Evolutionary conservation across 2,329 filamentous ascomycete species (phyloP), one percentile per base, ranked within the genome.

Genomic region (Ophiostoma sp.): DNA sequence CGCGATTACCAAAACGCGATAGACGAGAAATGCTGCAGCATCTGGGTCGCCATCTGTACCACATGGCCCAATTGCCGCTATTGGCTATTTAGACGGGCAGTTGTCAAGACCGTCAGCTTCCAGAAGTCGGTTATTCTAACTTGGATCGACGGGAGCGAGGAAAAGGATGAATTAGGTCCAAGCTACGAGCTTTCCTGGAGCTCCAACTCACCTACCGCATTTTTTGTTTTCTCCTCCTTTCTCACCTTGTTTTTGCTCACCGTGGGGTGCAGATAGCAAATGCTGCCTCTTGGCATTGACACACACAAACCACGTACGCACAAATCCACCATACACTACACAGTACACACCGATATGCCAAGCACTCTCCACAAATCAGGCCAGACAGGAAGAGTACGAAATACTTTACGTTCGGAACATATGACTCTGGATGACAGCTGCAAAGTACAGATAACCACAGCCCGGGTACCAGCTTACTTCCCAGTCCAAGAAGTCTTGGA

Each of bases 191-290:
- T 63, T 61, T 31, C 17, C 8, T 8, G 31, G 17, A 42, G 33
- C 61, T 42, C 1, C 36, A 11, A 22, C 36, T 42, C 61, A 25
- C 33, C 61, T 42, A 7, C 36, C 33, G 36, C 36, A 6, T n/a
- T 45, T 8, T 64, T 17, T 15, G 22, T 42, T 22, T 4, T 4
- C 12, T 4, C 12, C 12, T 22, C 5, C 17, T 36, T 28, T 45
- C n/a, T 45, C 36, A 66, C 61, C 59, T 25, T 64, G 33, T 42
- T 17, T 4, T 28, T 19, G 31, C 59, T 64, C 59, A 64, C 59
- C 59, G 59, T 64, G 59, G 59, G 59, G 59, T 64, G 59, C 7
- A 33, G 59, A 25, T 64, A 64, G 59, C 19, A 39, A 25, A 25
- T n/a, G 31, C n/a, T 42, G 19, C n/a, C n/a, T 63, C 59, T 64